A percentile compares a stretch with the other conserved stretches of the same genome.
Conservation (phyloP, 352 stramenopile genomes). For the Thraustotheca clavata region DNA sequence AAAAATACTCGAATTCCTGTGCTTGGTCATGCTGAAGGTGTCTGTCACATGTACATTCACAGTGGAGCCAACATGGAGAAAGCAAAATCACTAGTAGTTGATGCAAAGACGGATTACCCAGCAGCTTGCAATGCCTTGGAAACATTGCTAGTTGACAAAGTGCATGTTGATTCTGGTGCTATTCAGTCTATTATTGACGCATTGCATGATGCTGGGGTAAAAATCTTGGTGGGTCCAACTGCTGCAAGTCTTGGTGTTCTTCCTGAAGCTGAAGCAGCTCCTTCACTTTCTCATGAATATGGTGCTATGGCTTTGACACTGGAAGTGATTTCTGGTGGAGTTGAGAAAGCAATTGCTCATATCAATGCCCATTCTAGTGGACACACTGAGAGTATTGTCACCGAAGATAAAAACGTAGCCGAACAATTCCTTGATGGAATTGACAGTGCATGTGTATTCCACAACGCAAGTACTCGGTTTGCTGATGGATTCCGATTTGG, state of each 20-base stretch:
- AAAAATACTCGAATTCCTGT: constrained; percentile 96
- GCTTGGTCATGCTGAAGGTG: constrained; percentile 95
- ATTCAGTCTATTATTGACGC: constrained; percentile 68
- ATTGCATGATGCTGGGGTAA: constrained; percentile 88
- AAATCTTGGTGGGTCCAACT: constrained; percentile 84
- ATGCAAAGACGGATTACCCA: constrained; percentile 98
- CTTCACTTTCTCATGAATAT: constrained; percentile 91
- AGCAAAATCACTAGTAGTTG: constrained; percentile 87
- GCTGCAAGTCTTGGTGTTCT: constrained; percentile 65
- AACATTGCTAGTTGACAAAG: constrained; percentile 92
- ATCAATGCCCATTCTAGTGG: constrained; percentile 94
- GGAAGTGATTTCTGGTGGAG: constrained; percentile 81
- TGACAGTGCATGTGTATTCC: constrained; percentile 96
- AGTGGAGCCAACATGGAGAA: constrained; percentile 77
- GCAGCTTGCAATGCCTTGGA: constrained; percentile 97
- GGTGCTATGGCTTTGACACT: constrained; percentile 90
- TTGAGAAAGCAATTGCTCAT: constrained; percentile 90
- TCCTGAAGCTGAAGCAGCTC: constrained; percentile 60
- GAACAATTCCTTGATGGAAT: constrained; percentile 72
- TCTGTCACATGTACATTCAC: constrained; percentile 98
- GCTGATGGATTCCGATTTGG: constrained; percentile 97
- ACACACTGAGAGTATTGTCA: constrained; percentile 98
- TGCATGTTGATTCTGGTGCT: constrained; percentile 65
- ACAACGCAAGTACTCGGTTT: constrained; percentile 95
- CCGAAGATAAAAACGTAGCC: constrained; percentile 77